phyloP scores from a whole-genome alignment of 495 filamentous ascomycete genomes.

The Trypethelium eluteriae region DNA sequence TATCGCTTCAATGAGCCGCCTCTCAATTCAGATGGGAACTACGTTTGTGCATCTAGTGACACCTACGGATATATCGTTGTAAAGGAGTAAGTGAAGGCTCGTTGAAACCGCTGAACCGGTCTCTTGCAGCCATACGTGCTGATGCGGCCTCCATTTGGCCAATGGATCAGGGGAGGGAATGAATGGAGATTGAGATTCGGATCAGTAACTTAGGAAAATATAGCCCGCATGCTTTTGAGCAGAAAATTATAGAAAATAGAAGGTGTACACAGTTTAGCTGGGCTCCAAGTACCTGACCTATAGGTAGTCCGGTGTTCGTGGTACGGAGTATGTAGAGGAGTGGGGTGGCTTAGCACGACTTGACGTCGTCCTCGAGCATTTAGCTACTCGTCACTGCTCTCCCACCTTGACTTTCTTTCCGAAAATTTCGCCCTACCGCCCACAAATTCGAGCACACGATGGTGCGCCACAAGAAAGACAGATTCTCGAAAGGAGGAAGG shows the following conservation, averaged over 20 bases:
- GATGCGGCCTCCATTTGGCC: constrained; percentile 77
- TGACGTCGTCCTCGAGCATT: not conserved
- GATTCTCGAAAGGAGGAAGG: constrained; percentile 57
- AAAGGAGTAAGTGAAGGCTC: constrained; percentile 74
- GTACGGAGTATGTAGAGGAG: not conserved
- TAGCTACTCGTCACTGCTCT: not conserved
- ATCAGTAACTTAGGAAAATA: not conserved
- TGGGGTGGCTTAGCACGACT: not conserved
- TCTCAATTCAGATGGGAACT: not conserved
- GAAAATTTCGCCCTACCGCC: not conserved
- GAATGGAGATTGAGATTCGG: not conserved
- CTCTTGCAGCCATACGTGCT: constrained; percentile 87
- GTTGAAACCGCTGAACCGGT: constrained; percentile 82
- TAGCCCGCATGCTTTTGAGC: not conserved
- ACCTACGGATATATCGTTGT: constrained; percentile 81
- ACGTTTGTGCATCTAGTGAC: not conserved
- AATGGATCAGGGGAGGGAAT: not conserved
- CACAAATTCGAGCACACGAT: constrained; percentile 38
- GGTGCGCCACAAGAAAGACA: constrained; percentile 94
- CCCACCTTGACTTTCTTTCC: not conserved
- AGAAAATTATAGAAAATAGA: not conserved
- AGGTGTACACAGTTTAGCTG: not conserved
- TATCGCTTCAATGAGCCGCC: constrained; percentile 14
- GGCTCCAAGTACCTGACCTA: not conserved
- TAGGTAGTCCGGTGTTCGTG: not conserved